These are phyloP conservation scores for Solanum clarkiae DNA, from an alignment of 257 asterid genomes.

Conservation along the genomic window DNA sequence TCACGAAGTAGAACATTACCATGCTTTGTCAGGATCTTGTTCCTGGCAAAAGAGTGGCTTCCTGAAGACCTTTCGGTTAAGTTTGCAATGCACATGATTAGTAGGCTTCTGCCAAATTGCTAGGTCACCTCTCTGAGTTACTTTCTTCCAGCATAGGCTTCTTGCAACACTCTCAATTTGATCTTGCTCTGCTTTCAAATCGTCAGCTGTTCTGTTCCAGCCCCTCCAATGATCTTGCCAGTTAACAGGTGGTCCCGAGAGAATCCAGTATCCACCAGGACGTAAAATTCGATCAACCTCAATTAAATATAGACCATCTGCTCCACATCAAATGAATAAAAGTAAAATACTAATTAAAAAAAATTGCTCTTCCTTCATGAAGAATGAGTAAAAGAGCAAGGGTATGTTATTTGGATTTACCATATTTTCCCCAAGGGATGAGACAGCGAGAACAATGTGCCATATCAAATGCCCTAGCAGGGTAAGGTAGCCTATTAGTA, in stretches of 20 bases:
- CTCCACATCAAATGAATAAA: neutral
- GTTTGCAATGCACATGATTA: constrained; percentile 65
- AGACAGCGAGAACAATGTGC: constrained; percentile 98
- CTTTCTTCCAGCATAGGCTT: constrained; percentile 86
- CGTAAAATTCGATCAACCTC: constrained; percentile 85
- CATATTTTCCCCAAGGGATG: constrained; percentile 73
- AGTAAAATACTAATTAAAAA: neutral
- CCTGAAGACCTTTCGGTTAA: constrained; percentile 43
- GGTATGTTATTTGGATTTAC: constrained; percentile 18
- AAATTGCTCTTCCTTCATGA: neutral
- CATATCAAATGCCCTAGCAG: constrained; percentile 82
- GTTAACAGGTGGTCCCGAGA: constrained; percentile 91
- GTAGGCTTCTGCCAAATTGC: constrained; percentile 82
- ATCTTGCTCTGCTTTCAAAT: constrained; percentile 51
- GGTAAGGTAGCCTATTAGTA: constrained; percentile 67
- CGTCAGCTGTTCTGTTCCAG: constrained; percentile 55
- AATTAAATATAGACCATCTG: constrained; percentile 80
- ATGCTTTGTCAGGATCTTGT: constrained; percentile 64
- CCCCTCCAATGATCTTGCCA: constrained; percentile 79
- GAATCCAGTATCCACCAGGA: constrained; percentile 94
- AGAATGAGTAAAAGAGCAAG: neutral
- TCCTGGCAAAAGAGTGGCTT: constrained; percentile 61
- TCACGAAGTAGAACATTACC: constrained; percentile 24
- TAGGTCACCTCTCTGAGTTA: constrained; percentile 57
- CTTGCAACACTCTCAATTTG: constrained; percentile 57